Evolutionary conservation across 75 land plant species (phyloP).

Genomic region (Selaginella moellendorffii): DNA sequence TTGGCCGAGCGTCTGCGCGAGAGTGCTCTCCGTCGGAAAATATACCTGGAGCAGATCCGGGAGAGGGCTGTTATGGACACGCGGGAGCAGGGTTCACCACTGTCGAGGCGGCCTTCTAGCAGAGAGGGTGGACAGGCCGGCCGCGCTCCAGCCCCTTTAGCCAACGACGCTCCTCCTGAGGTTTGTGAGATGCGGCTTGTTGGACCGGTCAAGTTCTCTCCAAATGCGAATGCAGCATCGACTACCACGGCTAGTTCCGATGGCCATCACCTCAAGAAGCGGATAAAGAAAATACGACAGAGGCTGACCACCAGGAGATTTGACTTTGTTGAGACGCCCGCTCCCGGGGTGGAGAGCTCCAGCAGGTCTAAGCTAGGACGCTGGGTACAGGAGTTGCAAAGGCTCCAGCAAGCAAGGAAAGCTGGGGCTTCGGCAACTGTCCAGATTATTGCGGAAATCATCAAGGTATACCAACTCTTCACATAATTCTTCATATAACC

Average conservation of each 20-base stretch:
- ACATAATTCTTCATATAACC: neutral
- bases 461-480: constrained; percentile 41
- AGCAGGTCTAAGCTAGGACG: constrained; percentile 72
- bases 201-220: no score
- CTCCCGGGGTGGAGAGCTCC: constrained; percentile 40
- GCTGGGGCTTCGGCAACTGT: constrained; percentile 60
- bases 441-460: constrained; percentile 55
- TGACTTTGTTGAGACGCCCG: constrained; percentile 54
- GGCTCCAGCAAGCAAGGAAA: constrained; percentile 64
- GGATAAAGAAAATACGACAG: constrained; percentile 68
- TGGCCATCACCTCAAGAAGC: constrained; percentile 48
- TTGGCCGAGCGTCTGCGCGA: constrained; percentile 75
- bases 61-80: constrained; percentile 86
- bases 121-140: constrained; percentile 43
- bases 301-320: constrained; percentile 64
- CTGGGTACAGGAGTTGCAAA: constrained; percentile 87
- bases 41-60: constrained; percentile 82
- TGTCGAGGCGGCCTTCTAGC: constrained; percentile 38
- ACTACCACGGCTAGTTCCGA: neutral
- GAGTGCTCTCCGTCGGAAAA: constrained; percentile 78
- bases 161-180: constrained; percentile 27
- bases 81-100: constrained; percentile 78
- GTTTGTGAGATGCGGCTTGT: neutral
- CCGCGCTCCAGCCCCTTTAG: constrained; percentile 5
- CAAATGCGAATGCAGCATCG: no score